Percentiles rank a stretch among this genome's conserved stretches.
Conservation (phyloP, 176 grass and related monocot genomes). For the Cenchrus fungigraminus region DNA sequence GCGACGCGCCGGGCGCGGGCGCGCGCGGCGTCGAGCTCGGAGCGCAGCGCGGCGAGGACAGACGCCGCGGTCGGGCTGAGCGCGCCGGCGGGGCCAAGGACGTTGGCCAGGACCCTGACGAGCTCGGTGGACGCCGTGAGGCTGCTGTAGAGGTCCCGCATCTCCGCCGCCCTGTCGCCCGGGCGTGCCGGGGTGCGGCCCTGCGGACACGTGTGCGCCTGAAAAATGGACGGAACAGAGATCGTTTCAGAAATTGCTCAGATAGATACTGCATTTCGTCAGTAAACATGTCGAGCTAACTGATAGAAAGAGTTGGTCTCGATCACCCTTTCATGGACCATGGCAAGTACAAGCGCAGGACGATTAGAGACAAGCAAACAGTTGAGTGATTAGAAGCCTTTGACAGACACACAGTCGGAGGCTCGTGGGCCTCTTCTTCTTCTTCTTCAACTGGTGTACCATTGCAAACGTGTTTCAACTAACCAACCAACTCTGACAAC, state of each 20-base stretch:
- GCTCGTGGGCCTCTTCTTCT: constrained; percentile 7
- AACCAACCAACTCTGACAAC: constrained; percentile 23
- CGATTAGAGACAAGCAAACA: not conserved
- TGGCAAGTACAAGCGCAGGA: not conserved
- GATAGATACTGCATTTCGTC: not conserved
- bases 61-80: constrained; percentile 52
- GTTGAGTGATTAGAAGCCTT: constrained; percentile 23
- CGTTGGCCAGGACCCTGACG: constrained; percentile 52
- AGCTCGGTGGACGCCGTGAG: constrained; percentile 72
- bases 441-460: constrained; percentile 1
- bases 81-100: constrained; percentile 42
- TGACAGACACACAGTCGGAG: constrained; percentile 47
- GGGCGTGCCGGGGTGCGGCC: constrained; percentile 19
- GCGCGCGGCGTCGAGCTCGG: constrained; percentile 58
- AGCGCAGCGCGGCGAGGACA: constrained; percentile 61
- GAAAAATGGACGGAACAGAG: constrained; percentile 1
- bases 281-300: not conserved
- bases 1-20: constrained; percentile 44
- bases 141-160: constrained; percentile 60
- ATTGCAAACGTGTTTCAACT: constrained; percentile 38
- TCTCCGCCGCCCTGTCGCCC: not conserved
- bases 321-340: not conserved
- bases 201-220: constrained; percentile 18
- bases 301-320: not conserved
- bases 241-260: not conserved